These are phyloP conservation scores for Aspergillus sp. DNA, from an alignment of 2,329 filamentous ascomycete species.

Conservation along the genomic window DNA sequence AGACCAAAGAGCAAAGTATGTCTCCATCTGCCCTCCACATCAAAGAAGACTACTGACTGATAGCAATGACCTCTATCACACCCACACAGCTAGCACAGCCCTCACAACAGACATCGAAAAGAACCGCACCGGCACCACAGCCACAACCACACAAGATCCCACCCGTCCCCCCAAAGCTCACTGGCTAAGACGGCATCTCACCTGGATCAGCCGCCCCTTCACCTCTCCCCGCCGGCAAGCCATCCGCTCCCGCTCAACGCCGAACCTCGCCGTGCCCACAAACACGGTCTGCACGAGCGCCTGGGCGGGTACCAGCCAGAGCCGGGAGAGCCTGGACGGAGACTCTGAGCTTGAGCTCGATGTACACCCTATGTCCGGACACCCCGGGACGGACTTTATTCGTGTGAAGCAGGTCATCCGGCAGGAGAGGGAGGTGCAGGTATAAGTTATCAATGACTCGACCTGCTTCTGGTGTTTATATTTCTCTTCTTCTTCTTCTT, in stretches of 20 bases:
- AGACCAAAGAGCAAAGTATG: conserved; percentile 25
- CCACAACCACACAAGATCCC: conserved; percentile 3
- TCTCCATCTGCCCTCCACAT: not conserved
- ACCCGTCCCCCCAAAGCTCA: not conserved
- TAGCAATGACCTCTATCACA: conserved; percentile 3
- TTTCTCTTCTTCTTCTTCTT: not conserved
- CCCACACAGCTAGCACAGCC: not conserved
- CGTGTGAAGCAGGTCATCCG: conserved; percentile 39
- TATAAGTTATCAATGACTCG: conserved; percentile 8
- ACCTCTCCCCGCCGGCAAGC: conserved; percentile 13
- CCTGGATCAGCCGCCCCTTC: conserved; percentile 19
- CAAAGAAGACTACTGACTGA: not conserved
- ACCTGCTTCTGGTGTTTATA: not conserved
- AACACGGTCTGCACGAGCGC: conserved; percentile 37
- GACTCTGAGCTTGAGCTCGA: not conserved
- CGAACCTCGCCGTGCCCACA: conserved; percentile 24
- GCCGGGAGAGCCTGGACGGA: conserved; percentile 29
- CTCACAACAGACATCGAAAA: no score
- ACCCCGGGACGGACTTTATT: conserved; percentile 29
- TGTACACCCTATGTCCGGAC: conserved; percentile 1
- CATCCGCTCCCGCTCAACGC: conserved; percentile 21
- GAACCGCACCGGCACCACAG: not conserved
- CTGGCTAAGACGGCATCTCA: conserved; percentile 13
- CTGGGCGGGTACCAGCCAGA: conserved; percentile 35
- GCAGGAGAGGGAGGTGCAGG: conserved; percentile 36